Conservation (phyloP, 192 early-diverging fungal genomes). For the Mortierella antarctica region DNA sequence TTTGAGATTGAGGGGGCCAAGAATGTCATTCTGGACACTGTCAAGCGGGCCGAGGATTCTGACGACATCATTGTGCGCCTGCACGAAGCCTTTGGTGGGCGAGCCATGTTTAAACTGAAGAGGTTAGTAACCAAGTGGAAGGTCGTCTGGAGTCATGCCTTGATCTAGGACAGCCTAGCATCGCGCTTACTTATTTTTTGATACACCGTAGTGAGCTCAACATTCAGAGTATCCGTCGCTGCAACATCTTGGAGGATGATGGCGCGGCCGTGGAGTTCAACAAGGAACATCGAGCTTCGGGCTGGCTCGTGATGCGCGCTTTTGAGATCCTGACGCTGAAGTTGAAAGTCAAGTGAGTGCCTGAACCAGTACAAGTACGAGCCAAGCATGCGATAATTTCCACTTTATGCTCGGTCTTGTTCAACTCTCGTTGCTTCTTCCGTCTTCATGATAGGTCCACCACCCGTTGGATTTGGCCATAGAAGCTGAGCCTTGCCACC, state of each 20-base stretch:
- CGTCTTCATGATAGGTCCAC: too few species aligned
- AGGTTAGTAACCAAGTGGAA: constrained; percentile 55
- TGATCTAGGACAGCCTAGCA: background rate
- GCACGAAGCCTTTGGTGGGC: constrained; percentile 94
- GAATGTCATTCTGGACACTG: constrained; percentile 92
- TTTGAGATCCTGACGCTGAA: constrained; percentile 50
- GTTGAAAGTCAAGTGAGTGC: constrained; percentile 38
- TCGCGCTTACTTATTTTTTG: constrained; percentile 9
- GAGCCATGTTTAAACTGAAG: constrained; percentile 64
- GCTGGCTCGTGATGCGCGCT: constrained; percentile 24
- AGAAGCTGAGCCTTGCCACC: too few species aligned
- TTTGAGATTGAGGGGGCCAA: constrained; percentile 59
- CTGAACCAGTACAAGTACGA: background rate
- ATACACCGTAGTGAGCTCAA: constrained; percentile 57
- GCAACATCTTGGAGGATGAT: constrained; percentile 87
- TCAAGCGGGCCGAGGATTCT: constrained; percentile 89
- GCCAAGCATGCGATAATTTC: background rate
- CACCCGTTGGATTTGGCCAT: too few species aligned
- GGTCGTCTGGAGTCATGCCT: too few species aligned
- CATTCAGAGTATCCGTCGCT: constrained; percentile 62
- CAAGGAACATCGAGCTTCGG: constrained; percentile 43
- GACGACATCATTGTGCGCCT: constrained; percentile 83
- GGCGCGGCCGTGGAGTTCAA: constrained; percentile 42
- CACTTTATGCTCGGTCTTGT: background rate
- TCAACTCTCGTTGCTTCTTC: background rate